A percentile compares a stretch with the other conserved stretches of the same genome.
Evolutionary conservation across 2,329 filamentous ascomycete genomes (phyloP).

Genomic region (Talaromyces sp.): DNA sequence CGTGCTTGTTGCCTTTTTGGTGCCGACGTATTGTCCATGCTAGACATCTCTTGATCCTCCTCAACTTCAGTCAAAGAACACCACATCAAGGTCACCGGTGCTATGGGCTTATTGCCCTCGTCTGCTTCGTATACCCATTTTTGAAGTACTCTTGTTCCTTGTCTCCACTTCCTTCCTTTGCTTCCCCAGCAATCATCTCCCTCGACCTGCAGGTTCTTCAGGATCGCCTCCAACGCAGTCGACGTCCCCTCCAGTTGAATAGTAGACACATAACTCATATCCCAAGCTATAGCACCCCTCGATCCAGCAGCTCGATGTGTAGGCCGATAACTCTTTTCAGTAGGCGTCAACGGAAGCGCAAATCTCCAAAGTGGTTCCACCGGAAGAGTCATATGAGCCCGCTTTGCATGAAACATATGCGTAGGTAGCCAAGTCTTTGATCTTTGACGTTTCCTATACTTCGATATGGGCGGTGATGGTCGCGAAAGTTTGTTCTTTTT

Average conservation of each 20-base stretch:
- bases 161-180: slow-evolving; percentile 67
- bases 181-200: slow-evolving; percentile 58
- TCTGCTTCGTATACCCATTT: slow-evolving; percentile 58
- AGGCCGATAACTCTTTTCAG: slow-evolving; percentile 82
- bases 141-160: slow-evolving; percentile 55
- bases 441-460: slow-evolving; percentile 78
- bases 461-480: slow-evolving; percentile 59
- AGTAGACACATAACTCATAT: slow-evolving; percentile 90
- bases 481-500: slow-evolving; percentile 66
- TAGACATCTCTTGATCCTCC: slow-evolving; percentile 38
- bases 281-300: slow-evolving; percentile 80
- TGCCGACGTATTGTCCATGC: slow-evolving; percentile 23
- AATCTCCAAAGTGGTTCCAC: slow-evolving; percentile 85
- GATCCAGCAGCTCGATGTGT: slow-evolving; percentile 75
- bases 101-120: slow-evolving; percentile 56
- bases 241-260: slow-evolving; percentile 69
- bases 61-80: slow-evolving; percentile 44
- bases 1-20: slow-evolving; percentile 33
- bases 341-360: slow-evolving; percentile 76
- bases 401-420: slow-evolving; percentile 88
- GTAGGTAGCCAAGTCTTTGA: slow-evolving; percentile 94
- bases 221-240: slow-evolving; percentile 60
- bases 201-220: slow-evolving; percentile 62
- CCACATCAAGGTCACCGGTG: slow-evolving; percentile 73
- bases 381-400: slow-evolving; percentile 80